These are phyloP conservation scores for Claviceps citrina DNA, from an alignment of 2,329 filamentous ascomycete species.

Conservation along the genomic window DNA sequence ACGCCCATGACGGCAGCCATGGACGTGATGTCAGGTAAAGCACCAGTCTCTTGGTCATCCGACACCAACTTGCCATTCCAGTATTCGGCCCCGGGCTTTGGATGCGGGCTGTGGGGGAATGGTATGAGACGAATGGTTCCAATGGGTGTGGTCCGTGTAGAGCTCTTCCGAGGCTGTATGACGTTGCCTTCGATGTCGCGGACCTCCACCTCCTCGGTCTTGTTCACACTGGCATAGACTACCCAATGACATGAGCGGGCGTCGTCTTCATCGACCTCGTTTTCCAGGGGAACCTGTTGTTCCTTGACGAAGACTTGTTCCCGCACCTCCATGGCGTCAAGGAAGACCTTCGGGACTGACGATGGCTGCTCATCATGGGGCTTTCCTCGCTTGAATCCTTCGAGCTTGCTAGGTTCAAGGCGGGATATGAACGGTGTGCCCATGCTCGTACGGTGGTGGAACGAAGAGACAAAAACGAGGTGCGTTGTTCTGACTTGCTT, in stretches of 20 bases:
- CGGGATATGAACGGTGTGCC: conserved; percentile 34
- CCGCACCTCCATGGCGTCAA: conserved; percentile 48
- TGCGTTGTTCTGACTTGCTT: background rate
- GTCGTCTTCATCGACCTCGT: conserved; percentile 74
- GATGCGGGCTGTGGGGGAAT: conserved; percentile 58
- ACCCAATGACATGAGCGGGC: conserved; percentile 72
- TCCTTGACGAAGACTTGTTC: conserved; percentile 45
- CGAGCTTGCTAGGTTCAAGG: conserved; percentile 33
- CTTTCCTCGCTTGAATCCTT: conserved; percentile 27
- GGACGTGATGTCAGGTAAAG: conserved; percentile 2
- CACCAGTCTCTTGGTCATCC: conserved; percentile 8
- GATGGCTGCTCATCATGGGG: conserved; percentile 28
- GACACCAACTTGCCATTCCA: conserved; percentile 26
- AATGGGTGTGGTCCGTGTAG: conserved; percentile 36
- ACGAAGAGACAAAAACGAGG: background rate
- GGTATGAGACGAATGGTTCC: conserved; percentile 70
- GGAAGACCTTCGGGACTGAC: conserved; percentile 38
- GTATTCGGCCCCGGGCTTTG: conserved; percentile 33
- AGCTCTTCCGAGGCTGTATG: conserved; percentile 27
- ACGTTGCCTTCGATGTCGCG: conserved; percentile 28
- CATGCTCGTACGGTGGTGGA: conserved; percentile 17
- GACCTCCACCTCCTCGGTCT: conserved; percentile 25
- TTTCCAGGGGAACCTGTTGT: conserved; percentile 42
- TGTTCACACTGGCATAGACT: conserved; percentile 53
- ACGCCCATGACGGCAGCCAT: conserved; percentile 10